Evolutionary conservation across 495 filamentous ascomycete genomes (phyloP), one percentile per base, ranked within the genome.

Genomic region (Penicillium nucicola): DNA sequence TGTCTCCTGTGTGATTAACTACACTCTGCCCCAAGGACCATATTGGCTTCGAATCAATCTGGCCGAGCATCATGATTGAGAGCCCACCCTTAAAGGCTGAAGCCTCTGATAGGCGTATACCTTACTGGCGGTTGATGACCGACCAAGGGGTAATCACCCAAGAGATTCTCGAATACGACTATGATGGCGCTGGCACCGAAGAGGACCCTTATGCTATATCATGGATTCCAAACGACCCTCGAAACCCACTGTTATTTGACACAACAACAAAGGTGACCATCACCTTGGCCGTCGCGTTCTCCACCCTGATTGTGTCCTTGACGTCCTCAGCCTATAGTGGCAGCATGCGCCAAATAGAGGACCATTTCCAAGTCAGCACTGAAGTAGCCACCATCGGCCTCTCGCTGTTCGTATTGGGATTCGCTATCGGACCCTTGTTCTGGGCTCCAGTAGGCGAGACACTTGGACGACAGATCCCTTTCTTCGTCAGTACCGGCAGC

Each of bases 281-380:
- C 50, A 87, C 86, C 1, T 52, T 80, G 35, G 35, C 84, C 12
- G 79, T 84, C 40, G 85, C 88, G 19, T 50, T 87, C 30, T 79
- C 85, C 14, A 88, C 87, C 0, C 74, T 92, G 41, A 82, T 84
- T 18, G 87, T 92, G 15, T 75, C 89, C n/a, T 82, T 95, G 53
- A 86, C 84, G 28, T 89, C 86, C 10, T 89, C 87, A 2, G 88
- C 87, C 11, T 92, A 85, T 56, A 76, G 86, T 23, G 87, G 87
- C 31, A 88, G 88, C 57, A 67, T 88, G 9, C 61, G 64, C n/a
- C 70, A 86, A 51, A 80, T 90, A 41, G 69, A 81, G 51, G 22
- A 19, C 13, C 68, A 83, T 22, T 89, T 89, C 53, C 32, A 77
- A 12, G 73, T 85, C 34, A 77, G 77, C 33, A 63, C 71, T 2